Evolutionary conservation across 441 rosid genomes (phyloP).

Genomic region (Euphorbia corollata): DNA sequence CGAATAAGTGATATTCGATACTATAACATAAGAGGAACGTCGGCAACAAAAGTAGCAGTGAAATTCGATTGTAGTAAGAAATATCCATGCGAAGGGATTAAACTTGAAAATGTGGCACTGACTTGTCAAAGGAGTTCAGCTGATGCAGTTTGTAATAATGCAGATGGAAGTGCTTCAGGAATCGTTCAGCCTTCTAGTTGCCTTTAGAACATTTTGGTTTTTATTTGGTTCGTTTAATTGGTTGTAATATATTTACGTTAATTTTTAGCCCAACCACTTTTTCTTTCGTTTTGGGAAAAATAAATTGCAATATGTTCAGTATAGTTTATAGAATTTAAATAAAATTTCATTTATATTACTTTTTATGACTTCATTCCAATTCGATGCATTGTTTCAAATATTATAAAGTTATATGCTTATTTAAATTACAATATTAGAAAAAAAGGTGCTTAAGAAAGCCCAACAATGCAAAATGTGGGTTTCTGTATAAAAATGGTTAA

Average conservation of each 20-base stretch:
- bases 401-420: too few relatives aligned
- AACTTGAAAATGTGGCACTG: constrained; percentile 40
- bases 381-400: too few relatives aligned
- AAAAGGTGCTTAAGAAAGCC: too few relatives aligned
- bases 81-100: constrained; percentile 39
- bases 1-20: constrained; percentile 47
- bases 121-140: constrained; percentile 35
- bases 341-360: too few relatives aligned
- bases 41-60: constrained; percentile 42
- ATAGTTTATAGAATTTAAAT: too few relatives aligned
- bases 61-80: constrained; percentile 45
- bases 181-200: constrained; percentile 41
- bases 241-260: background rate
- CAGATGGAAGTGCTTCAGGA: constrained; percentile 41
- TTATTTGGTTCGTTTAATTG: too few relatives aligned
- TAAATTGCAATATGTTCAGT: too few relatives aligned
- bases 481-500: too few relatives aligned
- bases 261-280: background rate
- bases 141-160: constrained; percentile 47
- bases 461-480: too few relatives aligned
- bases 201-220: constrained; percentile 17
- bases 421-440: too few relatives aligned
- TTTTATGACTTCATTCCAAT: too few relatives aligned
- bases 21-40: constrained; percentile 41
- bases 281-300: too few relatives aligned